Conservation (phyloP, 192 early-diverging fungal genomes). For the Phlyctochytrium planicorne region DNA sequence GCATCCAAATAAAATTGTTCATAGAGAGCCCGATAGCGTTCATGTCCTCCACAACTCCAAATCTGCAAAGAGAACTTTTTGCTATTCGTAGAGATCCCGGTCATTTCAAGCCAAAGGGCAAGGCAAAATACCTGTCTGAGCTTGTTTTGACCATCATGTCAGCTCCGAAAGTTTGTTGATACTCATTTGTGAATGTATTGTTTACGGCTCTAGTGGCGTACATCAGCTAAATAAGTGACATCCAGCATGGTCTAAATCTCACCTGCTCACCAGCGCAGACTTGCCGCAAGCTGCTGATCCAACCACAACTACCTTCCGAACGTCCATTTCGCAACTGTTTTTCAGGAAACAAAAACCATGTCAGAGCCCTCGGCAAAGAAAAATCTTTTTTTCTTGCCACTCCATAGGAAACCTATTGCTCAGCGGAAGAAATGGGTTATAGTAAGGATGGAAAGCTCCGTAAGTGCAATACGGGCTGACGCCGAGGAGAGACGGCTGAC, state of each 20-base stretch:
- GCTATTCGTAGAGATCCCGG: constrained; percentile 13
- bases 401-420: no score
- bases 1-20: constrained; percentile 52
- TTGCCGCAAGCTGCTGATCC: constrained; percentile 49
- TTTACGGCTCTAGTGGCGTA: constrained; percentile 42
- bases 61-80: constrained; percentile 48
- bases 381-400: no score
- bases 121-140: constrained; percentile 33
- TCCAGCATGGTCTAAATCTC: no score
- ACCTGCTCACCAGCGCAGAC: constrained; percentile 48
- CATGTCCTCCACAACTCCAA: constrained; percentile 56
- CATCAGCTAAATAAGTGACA: no score
- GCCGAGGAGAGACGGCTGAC: no score
- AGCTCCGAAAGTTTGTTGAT: constrained; percentile 56
- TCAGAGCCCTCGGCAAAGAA: no score
- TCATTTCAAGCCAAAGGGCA: constrained; percentile 11
- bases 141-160: constrained; percentile 48
- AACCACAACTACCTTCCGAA: constrained; percentile 36
- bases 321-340: neutral
- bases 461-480: no score
- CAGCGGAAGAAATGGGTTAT: no score
- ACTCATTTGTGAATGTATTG: constrained; percentile 47
- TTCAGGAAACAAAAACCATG: neutral
- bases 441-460: no score
- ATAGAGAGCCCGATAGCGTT: constrained; percentile 50